phyloP scores from a whole-genome alignment of 2,329 filamentous ascomycete genomes.

The Talaromyces sp. region DNA sequence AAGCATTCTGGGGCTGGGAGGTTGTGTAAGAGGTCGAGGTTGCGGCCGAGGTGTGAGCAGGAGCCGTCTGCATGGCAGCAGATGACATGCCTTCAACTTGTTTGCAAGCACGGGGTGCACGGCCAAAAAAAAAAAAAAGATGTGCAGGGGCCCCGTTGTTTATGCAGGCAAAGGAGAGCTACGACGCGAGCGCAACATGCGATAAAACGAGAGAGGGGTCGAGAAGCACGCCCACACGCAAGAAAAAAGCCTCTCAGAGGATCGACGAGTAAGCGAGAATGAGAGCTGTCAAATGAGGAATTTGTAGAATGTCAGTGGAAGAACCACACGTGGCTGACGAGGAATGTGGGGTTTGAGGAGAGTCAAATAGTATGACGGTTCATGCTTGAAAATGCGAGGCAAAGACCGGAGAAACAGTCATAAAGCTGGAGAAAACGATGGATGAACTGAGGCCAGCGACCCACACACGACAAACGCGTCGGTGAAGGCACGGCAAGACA shows the following conservation, averaged over 20 bases:
- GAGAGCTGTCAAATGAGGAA: not conserved
- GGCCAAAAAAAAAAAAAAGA: conserved; percentile 14
- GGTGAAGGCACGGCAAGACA: not conserved
- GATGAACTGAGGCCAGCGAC: conserved; percentile 6
- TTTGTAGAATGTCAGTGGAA: conserved; percentile 10
- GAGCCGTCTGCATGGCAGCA: conserved; percentile 57
- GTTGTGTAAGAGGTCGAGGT: conserved; percentile 24
- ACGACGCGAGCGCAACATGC: not conserved
- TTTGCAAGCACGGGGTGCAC: conserved; percentile 12
- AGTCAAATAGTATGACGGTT: conserved; percentile 3
- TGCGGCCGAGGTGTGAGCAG: conserved; percentile 48
- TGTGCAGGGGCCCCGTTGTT: conserved; percentile 3
- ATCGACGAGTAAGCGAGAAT: not conserved
- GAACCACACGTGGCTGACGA: conserved; percentile 9
- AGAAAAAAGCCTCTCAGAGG: conserved; percentile 8
- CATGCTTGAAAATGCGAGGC: not conserved
- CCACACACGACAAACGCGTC: conserved; percentile 7
- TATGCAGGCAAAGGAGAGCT: not conserved
- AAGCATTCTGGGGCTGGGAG: conserved; percentile 13
- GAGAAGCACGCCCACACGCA: not conserved
- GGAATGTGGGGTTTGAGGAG: conserved; percentile 9
- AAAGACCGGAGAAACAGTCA: not conserved
- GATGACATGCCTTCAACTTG: conserved; percentile 52
- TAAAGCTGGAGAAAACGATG: conserved; percentile 6
- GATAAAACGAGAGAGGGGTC: not conserved